phyloP scores from a whole-genome alignment of 208 protist species.

The Polymyxa betae region DNA sequence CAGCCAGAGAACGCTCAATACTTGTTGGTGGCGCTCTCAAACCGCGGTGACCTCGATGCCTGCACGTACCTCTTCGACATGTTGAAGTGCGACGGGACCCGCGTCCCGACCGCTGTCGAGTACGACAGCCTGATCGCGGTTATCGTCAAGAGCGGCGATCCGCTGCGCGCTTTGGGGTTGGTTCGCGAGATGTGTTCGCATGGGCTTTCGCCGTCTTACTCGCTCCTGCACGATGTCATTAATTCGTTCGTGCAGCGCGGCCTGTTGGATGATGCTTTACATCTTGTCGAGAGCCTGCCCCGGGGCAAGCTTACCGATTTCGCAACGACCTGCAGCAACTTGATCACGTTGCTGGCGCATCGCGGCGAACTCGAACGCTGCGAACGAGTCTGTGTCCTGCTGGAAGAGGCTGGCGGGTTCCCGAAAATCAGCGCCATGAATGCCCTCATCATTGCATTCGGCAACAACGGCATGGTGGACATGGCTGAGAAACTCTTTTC shows the following conservation, averaged over 20 bases:
- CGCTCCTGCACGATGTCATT: slow-evolving; percentile 42
- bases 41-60: not conserved
- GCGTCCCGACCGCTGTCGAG: not conserved
- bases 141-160: slow-evolving; percentile 20
- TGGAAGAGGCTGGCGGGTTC: slow-evolving; percentile 41
- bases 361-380: slow-evolving; percentile 30
- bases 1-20: not conserved
- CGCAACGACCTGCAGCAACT: slow-evolving; percentile 22
- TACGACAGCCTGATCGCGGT: slow-evolving; percentile 37
- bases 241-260: slow-evolving; percentile 15
- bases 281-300: slow-evolving; percentile 36
- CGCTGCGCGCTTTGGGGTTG: not conserved
- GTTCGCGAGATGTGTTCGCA: slow-evolving; percentile 22
- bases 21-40: slow-evolving; percentile 1
- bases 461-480: slow-evolving; percentile 47
- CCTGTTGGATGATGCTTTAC: slow-evolving; percentile 37
- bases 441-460: slow-evolving; percentile 30
- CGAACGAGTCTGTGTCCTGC: slow-evolving; percentile 19
- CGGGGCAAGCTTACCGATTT: slow-evolving; percentile 23
- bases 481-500: slow-evolving; percentile 22
- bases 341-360: not conserved
- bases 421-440: not conserved
- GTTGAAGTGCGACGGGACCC: not conserved
- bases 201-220: not conserved
- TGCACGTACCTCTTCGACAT: slow-evolving; percentile 45